Conservation (phyloP, 352 stramenopile genomes). For the Aphanomyces cochlioides region DNA sequence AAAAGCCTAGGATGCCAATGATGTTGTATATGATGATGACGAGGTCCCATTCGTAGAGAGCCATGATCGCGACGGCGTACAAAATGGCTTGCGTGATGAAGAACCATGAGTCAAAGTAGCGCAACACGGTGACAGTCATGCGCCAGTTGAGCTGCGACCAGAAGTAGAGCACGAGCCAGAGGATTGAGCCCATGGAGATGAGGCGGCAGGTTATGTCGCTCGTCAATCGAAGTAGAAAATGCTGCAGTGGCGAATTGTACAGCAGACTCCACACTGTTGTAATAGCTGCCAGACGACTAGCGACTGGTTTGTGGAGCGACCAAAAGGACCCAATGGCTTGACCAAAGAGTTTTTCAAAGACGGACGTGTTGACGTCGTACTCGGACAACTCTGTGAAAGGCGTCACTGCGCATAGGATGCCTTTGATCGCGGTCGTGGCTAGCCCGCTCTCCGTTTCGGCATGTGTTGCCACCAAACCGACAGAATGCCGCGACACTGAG, state of each 20-base stretch:
- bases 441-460: conserved; percentile 20
- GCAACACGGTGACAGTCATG: conserved; percentile 21
- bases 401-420: conserved; percentile 24
- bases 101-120: conserved; percentile 31
- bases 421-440: conserved; percentile 28
- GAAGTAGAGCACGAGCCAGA: conserved; percentile 31
- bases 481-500: conserved; percentile 6
- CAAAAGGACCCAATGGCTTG: conserved; percentile 23
- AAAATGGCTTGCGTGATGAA: conserved; percentile 26
- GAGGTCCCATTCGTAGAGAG: conserved; percentile 2
- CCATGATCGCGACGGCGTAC: conserved; percentile 20
- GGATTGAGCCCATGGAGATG: conserved; percentile 9
- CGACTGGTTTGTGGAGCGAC: conserved; percentile 28
- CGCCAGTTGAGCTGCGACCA: conserved; percentile 30
- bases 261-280: conserved; percentile 19
- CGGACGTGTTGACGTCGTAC: conserved; percentile 30
- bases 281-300: not conserved
- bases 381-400: conserved; percentile 27
- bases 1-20: conserved; percentile 27
- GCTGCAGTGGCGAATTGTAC: conserved; percentile 22
- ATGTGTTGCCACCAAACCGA: conserved; percentile 18
- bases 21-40: conserved; percentile 24
- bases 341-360: conserved; percentile 32
- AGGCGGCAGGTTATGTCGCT: not conserved
- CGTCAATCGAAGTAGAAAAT: not conserved